Conservation (phyloP, 371 early-diverging fungal genomes). For the Saksenaea vasiformis region DNA sequence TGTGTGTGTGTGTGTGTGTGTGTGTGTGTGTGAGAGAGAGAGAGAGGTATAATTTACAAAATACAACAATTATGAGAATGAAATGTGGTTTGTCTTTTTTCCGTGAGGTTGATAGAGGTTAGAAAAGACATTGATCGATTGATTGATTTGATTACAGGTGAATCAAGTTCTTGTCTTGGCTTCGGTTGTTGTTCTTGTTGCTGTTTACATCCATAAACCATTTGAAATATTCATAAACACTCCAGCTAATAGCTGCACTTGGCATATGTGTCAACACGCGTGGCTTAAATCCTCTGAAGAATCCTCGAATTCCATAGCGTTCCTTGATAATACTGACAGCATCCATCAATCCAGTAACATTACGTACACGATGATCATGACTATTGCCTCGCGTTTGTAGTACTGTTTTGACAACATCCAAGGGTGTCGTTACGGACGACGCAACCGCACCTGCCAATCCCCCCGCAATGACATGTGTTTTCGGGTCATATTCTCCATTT, state of each 20-base stretch:
- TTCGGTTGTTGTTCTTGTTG: slow-evolving; percentile 9
- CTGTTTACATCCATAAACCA: slow-evolving; percentile 50
- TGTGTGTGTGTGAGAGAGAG: no score
- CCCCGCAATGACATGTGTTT: slow-evolving; percentile 84
- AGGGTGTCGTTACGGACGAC: slow-evolving; percentile 87
- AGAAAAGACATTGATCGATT: no score
- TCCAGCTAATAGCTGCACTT: slow-evolving; percentile 94
- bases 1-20: no score
- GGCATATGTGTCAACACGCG: slow-evolving; percentile 89
- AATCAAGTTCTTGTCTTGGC: slow-evolving; percentile 10
- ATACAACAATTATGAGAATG: background rate
- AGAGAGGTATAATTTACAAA: slow-evolving; percentile 1
- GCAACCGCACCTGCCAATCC: slow-evolving; percentile 91
- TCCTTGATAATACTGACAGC: slow-evolving; percentile 77
- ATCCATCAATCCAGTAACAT: slow-evolving; percentile 68
- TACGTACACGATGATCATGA: slow-evolving; percentile 67
- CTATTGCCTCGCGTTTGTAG: slow-evolving; percentile 88
- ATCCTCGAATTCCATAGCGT: slow-evolving; percentile 76
- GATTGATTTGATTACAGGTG: slow-evolving; percentile 6
- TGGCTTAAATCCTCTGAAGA: slow-evolving; percentile 82
- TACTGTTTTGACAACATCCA: slow-evolving; percentile 93
- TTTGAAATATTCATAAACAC: slow-evolving; percentile 87
- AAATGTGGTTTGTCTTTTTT: background rate
- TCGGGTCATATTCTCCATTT: slow-evolving; percentile 76
- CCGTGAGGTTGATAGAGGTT: no score